A percentile compares a stretch with the other conserved stretches of the same genome.
These are phyloP conservation scores for Eucalyptus curtisii DNA, from an alignment of 345 rosid species.

Conservation along the genomic window DNA sequence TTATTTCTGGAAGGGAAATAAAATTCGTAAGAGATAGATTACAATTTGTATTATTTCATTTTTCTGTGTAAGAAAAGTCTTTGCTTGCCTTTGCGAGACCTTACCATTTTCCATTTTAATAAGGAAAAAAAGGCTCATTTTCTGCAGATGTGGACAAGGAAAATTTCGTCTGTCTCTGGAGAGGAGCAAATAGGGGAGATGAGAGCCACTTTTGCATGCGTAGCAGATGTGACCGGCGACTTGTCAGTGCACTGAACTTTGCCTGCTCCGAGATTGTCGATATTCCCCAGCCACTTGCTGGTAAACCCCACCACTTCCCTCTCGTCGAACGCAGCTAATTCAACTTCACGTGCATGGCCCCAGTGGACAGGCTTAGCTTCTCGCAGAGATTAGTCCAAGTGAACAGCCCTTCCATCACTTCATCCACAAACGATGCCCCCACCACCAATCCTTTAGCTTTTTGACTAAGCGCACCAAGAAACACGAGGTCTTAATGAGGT, in stretches of 20 bases:
- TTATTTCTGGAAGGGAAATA: not conserved
- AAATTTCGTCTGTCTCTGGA: not conserved
- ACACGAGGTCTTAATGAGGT: not conserved
- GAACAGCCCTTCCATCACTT: not conserved
- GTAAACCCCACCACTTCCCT: not conserved
- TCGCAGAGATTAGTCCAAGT: not conserved
- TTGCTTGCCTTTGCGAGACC: not conserved
- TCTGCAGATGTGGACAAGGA: not conserved
- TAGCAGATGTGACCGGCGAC: not conserved
- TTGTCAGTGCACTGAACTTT: not conserved
- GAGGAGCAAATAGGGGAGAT: not conserved
- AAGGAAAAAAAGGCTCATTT: not conserved
- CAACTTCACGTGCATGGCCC: not conserved
- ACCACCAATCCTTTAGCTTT: not conserved
- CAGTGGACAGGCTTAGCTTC: not conserved
- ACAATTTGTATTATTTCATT: no score
- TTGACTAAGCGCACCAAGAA: not conserved
- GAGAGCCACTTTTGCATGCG: not conserved
- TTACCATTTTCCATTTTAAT: not conserved
- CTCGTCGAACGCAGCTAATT: not conserved
- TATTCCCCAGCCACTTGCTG: not conserved
- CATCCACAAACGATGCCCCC: not conserved
- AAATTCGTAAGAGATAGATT: not conserved
- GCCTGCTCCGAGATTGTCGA: not conserved
- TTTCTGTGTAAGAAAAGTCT: not conserved